phyloP scores from a whole-genome alignment of 2,329 filamentous ascomycete species.

The Trichoderma sp. region DNA sequence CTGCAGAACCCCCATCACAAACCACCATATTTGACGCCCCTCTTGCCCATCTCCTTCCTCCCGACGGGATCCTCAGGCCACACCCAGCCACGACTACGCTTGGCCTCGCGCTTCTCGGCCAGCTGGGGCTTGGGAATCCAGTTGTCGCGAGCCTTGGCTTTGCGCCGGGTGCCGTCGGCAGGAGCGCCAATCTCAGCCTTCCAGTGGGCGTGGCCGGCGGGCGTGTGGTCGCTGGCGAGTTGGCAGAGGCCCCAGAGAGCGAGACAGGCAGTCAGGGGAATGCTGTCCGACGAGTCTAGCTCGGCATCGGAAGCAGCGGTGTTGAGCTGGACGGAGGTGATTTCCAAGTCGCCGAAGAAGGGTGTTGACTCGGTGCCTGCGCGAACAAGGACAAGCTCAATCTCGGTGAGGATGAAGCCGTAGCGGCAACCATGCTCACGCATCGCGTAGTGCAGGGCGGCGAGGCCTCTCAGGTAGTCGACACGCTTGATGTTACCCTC shows the following conservation, averaged over 20 bases:
- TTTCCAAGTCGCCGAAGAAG: conserved; percentile 86
- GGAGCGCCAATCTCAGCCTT: conserved; percentile 73
- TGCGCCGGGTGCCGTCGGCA: conserved; percentile 69
- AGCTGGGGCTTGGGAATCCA: conserved; percentile 77
- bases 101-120: conserved; percentile 75
- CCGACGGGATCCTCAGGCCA: conserved; percentile 73
- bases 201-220: conserved; percentile 61
- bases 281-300: conserved; percentile 31
- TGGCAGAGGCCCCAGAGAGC: conserved; percentile 79
- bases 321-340: conserved; percentile 63
- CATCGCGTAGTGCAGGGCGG: conserved; percentile 88
- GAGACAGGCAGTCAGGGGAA: conserved; percentile 67
- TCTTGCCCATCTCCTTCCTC: conserved; percentile 69
- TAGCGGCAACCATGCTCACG: conserved; percentile 91
- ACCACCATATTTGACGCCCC: conserved; percentile 59
- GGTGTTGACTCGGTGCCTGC: conserved; percentile 72
- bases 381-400: conserved; percentile 88
- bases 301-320: conserved; percentile 35
- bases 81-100: conserved; percentile 72
- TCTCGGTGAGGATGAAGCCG: conserved; percentile 95
- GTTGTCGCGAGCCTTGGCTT: conserved; percentile 66
- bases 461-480: conserved; percentile 82
- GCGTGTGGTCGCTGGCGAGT: conserved; percentile 61
- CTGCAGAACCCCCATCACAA: neutral
- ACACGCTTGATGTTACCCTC: conserved; percentile 83